phyloP scores from a whole-genome alignment of 2,329 filamentous ascomycete genomes.

The Balansia obtecta region DNA sequence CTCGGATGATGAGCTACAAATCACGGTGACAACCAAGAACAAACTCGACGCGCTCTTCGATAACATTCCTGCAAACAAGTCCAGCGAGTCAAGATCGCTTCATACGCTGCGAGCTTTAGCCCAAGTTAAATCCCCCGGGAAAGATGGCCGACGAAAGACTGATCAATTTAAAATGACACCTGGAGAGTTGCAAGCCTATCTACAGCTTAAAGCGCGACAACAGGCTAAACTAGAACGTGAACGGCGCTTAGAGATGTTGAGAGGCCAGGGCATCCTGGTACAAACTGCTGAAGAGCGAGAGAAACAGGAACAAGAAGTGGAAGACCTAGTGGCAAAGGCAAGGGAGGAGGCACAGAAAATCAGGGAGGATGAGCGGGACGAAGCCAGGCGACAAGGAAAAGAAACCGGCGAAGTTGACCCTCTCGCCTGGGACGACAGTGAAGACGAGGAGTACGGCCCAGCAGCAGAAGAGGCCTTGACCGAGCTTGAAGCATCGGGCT shows the following conservation, averaged over 20 bases:
- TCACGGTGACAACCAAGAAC: constrained; percentile 36
- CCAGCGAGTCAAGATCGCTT: constrained; percentile 51
- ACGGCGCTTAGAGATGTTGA: constrained; percentile 63
- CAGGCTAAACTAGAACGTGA: constrained; percentile 71
- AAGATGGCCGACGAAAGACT: constrained; percentile 30
- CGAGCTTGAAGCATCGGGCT: constrained; percentile 31
- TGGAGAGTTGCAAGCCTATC: constrained; percentile 52
- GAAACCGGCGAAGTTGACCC: constrained; percentile 35
- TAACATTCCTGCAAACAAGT: constrained; percentile 48
- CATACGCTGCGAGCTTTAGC: constrained; percentile 62
- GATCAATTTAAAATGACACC: constrained; percentile 49
- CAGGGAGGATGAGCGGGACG: constrained; percentile 62
- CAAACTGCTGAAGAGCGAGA: constrained; percentile 81
- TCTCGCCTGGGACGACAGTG: constrained; percentile 44
- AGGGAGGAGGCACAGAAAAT: constrained; percentile 65
- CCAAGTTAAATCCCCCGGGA: constrained; percentile 53
- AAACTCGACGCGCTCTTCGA: constrained; percentile 56
- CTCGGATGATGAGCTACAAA: constrained; percentile 52
- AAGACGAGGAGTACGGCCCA: constrained; percentile 36
- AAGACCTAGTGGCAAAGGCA: constrained; percentile 78
- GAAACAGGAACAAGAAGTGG: constrained; percentile 68
- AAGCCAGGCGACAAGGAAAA: constrained; percentile 51
- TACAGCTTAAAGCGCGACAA: constrained; percentile 61
- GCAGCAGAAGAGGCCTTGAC: constrained; percentile 25
- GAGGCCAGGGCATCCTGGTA: constrained; percentile 66